These are phyloP conservation scores for Baudoinia panamericana DNA, from an alignment of 495 filamentous ascomycete species.

Conservation along the genomic window DNA sequence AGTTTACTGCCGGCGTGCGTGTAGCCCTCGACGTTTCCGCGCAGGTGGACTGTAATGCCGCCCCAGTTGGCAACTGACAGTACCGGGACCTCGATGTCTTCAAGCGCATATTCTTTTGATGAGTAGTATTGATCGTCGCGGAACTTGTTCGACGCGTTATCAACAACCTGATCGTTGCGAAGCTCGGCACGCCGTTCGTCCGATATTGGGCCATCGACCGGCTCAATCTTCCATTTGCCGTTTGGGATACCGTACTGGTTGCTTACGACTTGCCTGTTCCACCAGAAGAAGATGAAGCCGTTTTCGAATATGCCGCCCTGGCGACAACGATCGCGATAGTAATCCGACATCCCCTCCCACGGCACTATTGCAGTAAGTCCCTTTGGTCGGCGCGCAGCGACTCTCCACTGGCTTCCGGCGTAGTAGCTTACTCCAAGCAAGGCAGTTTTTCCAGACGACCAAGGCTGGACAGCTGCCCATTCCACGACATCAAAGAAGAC, in stretches of 20 bases:
- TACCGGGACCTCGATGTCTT: slow-evolving; percentile 49
- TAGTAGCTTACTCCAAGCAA: slow-evolving; percentile 51
- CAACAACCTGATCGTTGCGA: slow-evolving; percentile 45
- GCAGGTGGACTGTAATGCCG: slow-evolving; percentile 49
- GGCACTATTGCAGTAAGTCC: slow-evolving; percentile 48
- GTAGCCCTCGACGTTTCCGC: slow-evolving; percentile 53
- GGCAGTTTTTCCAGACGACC: slow-evolving; percentile 50
- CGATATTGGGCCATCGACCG: slow-evolving; percentile 42
- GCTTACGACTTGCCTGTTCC: slow-evolving; percentile 47
- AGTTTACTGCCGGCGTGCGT: slow-evolving; percentile 44
- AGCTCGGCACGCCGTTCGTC: slow-evolving; percentile 40
- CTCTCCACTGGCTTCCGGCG: slow-evolving; percentile 51
- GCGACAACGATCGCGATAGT: slow-evolving; percentile 48
- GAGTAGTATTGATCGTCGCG: slow-evolving; percentile 50
- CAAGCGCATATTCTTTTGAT: slow-evolving; percentile 44
- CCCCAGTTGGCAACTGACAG: slow-evolving; percentile 55
- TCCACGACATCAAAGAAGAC: not conserved
- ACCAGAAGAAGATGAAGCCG: slow-evolving; percentile 51
- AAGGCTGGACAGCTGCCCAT: slow-evolving; percentile 20
- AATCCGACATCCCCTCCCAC: slow-evolving; percentile 60
- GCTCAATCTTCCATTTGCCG: slow-evolving; percentile 38
- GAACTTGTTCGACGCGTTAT: slow-evolving; percentile 42
- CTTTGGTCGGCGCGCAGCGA: slow-evolving; percentile 46
- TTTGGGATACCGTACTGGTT: slow-evolving; percentile 50
- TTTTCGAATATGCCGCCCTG: slow-evolving; percentile 56